These are phyloP conservation scores for Oryza meridionalis DNA, from an alignment of 176 grass and related monocot genomes.

Conservation along the genomic window DNA sequence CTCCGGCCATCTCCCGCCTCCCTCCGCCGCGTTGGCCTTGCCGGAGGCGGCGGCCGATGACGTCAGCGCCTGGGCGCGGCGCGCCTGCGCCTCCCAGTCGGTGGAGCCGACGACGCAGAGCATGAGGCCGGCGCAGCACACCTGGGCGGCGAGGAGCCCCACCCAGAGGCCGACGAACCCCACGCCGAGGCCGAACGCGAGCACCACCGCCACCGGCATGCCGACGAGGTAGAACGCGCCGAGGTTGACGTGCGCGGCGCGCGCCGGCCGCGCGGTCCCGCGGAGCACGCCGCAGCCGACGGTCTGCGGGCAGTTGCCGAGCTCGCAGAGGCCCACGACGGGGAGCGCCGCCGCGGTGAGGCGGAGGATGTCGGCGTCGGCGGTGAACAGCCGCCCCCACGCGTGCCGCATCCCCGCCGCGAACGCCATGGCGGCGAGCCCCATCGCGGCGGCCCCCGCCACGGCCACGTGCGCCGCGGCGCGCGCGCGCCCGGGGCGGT, in stretches of 20 bases:
- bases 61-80: conserved; percentile 61
- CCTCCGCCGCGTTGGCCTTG: not conserved
- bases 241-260: conserved; percentile 88
- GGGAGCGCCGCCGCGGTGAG: conserved; percentile 77
- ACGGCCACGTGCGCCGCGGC: conserved; percentile 64
- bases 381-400: conserved; percentile 86
- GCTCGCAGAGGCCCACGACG: conserved; percentile 90
- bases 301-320: conserved; percentile 98
- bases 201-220: conserved; percentile 67
- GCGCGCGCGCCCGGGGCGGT: conserved; percentile 63
- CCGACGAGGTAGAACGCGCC: conserved; percentile 98
- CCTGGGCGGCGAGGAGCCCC: conserved; percentile 83
- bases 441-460: conserved; percentile 58
- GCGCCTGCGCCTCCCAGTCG: conserved; percentile 89
- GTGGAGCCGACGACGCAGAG: conserved; percentile 79
- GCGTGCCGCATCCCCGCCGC: conserved; percentile 53
- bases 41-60: not conserved
- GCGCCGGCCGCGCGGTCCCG: conserved; percentile 73
- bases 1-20: conserved; percentile 33
- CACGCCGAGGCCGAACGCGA: conserved; percentile 64
- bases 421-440: conserved; percentile 77
- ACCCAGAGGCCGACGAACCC: conserved; percentile 87
- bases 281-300: conserved; percentile 91
- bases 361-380: conserved; percentile 64
- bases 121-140: conserved; percentile 86